phyloP scores from a whole-genome alignment of 352 stramenopile genomes.

The Phytophthora capsici region DNA sequence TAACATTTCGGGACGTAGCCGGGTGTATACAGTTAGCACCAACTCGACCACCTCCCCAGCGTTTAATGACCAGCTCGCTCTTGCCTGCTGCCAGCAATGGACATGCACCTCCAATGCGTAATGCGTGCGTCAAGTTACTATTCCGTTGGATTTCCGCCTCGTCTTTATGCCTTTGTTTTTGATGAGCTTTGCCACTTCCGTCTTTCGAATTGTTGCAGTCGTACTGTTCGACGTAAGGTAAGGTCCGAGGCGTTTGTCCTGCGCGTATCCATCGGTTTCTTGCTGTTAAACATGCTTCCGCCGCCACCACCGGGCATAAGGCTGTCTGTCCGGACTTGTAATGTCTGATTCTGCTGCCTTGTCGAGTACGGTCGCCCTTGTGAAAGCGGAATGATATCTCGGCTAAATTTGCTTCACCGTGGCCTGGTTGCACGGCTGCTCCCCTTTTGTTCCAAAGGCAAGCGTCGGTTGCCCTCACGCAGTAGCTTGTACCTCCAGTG shows the following conservation, averaged over 20 bases:
- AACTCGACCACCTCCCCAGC: slow-evolving; percentile 35
- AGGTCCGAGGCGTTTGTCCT: too few relatives aligned
- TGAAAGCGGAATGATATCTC: too few relatives aligned
- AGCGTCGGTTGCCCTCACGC: not conserved
- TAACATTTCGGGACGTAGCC: slow-evolving; percentile 18
- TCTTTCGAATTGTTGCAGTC: slow-evolving; percentile 6
- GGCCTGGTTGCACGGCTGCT: too few relatives aligned
- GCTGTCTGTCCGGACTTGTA: not conserved
- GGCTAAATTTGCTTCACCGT: too few relatives aligned
- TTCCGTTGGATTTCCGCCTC: not conserved
- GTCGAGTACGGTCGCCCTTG: slow-evolving; percentile 7
- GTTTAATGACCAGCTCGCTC: slow-evolving; percentile 29
- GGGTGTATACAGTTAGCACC: slow-evolving; percentile 33
- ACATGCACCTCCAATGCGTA: slow-evolving; percentile 25
- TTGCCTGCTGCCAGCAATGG: slow-evolving; percentile 28
- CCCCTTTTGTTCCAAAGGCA: not conserved
- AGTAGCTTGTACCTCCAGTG: not conserved
- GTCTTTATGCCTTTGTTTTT: slow-evolving; percentile 19
- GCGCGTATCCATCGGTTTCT: not conserved
- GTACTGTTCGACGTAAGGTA: too few relatives aligned
- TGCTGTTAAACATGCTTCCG: slow-evolving; percentile 10
- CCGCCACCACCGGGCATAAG: not conserved
- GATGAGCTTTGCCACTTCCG: slow-evolving; percentile 5
- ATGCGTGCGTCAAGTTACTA: slow-evolving; percentile 2
- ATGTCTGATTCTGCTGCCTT: slow-evolving; percentile 12